Evolutionary conservation across 352 stramenopile genomes (phyloP), one percentile per base, ranked within the genome.

Genomic region (Pythium apleroticum): DNA sequence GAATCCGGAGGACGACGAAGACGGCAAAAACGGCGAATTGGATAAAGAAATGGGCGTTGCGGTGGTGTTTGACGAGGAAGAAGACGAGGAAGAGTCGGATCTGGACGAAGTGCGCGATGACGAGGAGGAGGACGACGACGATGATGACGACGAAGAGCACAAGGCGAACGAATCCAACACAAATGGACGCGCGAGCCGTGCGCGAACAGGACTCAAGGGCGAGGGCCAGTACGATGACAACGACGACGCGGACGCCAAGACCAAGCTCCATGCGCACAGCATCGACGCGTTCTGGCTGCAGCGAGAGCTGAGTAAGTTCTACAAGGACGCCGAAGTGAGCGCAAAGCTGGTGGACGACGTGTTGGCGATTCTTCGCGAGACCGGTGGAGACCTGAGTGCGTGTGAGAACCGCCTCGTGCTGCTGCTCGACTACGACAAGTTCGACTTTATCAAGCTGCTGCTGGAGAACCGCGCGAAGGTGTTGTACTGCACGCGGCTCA

Each of bases 221-320:
- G 73, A 64, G 17, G 81, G 86, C 33, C 75, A 49, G 22, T 57
- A 88, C 15, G 83, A 89, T 4, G 78, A 92, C 41, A 55, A 59
- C 5, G 81, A 90, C n/a, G 76, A 85, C 0, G 66, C 55, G 39
- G 78, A 95, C 45, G 78, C 73, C 27, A 84, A 80, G 62, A 90
- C 94, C 52, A 74, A 88, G 24, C 77, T 99, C 5, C 91, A 89
- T 12, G 93, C 98, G 10, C 92, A 99, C 65, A 91, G 97, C 63
- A 99, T 99, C 60, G 97, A 99, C 76, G 97, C 97, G 1, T 98
- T 99, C 77, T 99, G 96, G 90, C 77, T 99, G 3, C 97, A 99
- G 75, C 89, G 97, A 24, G 84, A 98, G 71, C 77, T 99, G 17
- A 95, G 91, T 24, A 93, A 96, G 60, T 98, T 95, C 66, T 98